Evolutionary conservation across 345 rosid species (phyloP), one percentile per base, ranked within the genome.

Genomic region (Lenwebbia sp.): DNA sequence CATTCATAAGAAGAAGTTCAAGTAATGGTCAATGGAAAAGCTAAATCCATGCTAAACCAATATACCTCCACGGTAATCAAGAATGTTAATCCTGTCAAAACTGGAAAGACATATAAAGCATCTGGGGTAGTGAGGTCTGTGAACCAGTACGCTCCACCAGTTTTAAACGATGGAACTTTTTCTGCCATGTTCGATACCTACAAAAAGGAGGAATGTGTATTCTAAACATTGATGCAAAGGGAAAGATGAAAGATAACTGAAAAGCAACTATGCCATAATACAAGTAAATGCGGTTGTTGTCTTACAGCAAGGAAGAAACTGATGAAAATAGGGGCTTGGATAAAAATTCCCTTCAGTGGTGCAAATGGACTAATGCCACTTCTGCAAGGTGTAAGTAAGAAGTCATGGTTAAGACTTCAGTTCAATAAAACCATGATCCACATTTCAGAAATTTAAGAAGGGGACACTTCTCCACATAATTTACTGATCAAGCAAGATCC

Each of bases 261-360:
- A 75, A 21, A 25, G 13, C 33, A 54, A 37, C 33, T 51, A 13
- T 33, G 53, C 30, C 25, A 33, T 30, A 2, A 85, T 50, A 12
- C 25, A 85, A 12, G 7, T 0, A 23, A 74, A 19, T 10, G 47
- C 2, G 0, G 58, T 41, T 19, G 19, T 82, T 55, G 85, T 86
- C 99, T 92, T 95, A 96, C 99, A 28, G 98, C 99, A 54, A 94
- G 92, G 90, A 93, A 97, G 88, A 94, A 95, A 85, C 97, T 89
- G 90, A 95, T 54, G 83, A 96, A 95, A 70, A 97, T 65, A 81
- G 99, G 97, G 56, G 92, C 99, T 86, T 94, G 95, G 89, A 97
- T 92, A 33, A 96, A 87, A 41, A 94, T 86, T 87, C 99, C 99
- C 90, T 96, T 96, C 90, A 97, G 86, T 65, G 97, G 95, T 65